Base-by-base conservation (phyloP, 1,139 yeast genomes). In the Yamadazyma aaseri region DNA sequence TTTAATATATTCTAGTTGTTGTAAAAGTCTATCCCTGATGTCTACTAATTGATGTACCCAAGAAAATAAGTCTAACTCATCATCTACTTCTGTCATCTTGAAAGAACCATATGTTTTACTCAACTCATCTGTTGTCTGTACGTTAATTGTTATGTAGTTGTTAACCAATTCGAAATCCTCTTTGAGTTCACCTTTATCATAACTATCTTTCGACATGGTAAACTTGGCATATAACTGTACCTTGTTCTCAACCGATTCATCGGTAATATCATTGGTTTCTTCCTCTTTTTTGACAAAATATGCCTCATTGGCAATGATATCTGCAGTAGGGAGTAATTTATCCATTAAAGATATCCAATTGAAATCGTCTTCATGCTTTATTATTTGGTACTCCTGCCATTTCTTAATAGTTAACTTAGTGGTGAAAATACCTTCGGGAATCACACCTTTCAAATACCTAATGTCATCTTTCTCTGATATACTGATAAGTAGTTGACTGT, bases 381-480 rank as follows among this genome's bases (percentile, higher is more conserved):
- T 18, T 9, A 26, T 14, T 18, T 32, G 33, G n/a, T 33, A 16
- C 9, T 28, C 14, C 4, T 10, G 7, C 34, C 39, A 33, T 8
- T 28, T 17, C 10, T 32, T 27, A 5, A 32, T 17, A 10, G n/a
- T 29, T 7, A 44, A 11, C 9, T 17, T 18, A 4, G 28, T 17
- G 34, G 47, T 32, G 45, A 49, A 33, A 36, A 42, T 11, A 39
- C 62, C 29, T 48, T 53, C 36, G 40, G 40, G 34, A 35, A 45
- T 24, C 35, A 42, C 34, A 21, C 37, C 51, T 10, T 38, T 40
- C 15, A 51, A 18, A 2, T 29, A 31, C n/a, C 35, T 33, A 10
- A 39, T 38, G 20, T 29, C 42, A 11, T 44, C 44, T 9, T 36
- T 39, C 4, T 39, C 36, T n/a, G 28, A 18, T 7, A 42, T 31